Evolutionary conservation across 1,284 basidiomycete species (phyloP).

Genomic region (Apiotrichum sp.): DNA sequence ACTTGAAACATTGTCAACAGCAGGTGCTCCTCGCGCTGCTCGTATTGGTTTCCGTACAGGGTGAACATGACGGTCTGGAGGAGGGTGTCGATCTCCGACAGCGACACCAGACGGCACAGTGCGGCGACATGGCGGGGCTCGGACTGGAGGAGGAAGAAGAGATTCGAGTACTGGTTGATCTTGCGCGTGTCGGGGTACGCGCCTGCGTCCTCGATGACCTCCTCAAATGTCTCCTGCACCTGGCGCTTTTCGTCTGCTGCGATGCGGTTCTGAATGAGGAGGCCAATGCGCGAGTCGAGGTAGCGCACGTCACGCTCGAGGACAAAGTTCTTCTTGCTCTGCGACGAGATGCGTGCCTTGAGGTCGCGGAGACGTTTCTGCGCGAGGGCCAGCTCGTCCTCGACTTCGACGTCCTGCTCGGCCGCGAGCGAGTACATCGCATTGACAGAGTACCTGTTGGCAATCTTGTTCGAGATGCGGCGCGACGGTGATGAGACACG

Average conservation of each 20-base stretch:
- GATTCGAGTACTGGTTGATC: conserved; percentile 86
- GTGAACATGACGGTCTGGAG: conserved; percentile 99
- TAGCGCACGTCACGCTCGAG: conserved; percentile 97
- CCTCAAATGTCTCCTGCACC: conserved; percentile 88
- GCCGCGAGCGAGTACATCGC: conserved; percentile 96
- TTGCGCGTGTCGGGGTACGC: conserved; percentile 89
- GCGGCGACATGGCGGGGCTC: conserved; percentile 95
- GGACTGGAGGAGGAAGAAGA: conserved; percentile 96
- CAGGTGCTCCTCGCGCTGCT: conserved; percentile 95
- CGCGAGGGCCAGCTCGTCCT: conserved; percentile 94
- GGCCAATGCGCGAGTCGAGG: conserved; percentile 92
- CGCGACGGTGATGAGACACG: conserved; percentile 12
- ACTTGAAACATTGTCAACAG: conserved; percentile 94
- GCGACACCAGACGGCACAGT: conserved; percentile 90
- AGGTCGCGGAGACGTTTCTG: conserved; percentile 93
- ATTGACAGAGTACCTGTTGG: conserved; percentile 93
- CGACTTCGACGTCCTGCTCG: conserved; percentile 96
- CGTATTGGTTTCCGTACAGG: conserved; percentile 98
- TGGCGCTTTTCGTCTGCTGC: conserved; percentile 94
- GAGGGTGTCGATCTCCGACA: conserved; percentile 95
- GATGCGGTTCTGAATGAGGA: conserved; percentile 97
- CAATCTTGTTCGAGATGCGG: conserved; percentile 65
- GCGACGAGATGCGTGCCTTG: conserved; percentile 94
- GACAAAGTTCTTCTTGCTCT: conserved; percentile 99
- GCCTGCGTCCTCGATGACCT: conserved; percentile 70